phyloP scores from a whole-genome alignment of 345 rosid genomes.

The Euphorbia peplus region DNA sequence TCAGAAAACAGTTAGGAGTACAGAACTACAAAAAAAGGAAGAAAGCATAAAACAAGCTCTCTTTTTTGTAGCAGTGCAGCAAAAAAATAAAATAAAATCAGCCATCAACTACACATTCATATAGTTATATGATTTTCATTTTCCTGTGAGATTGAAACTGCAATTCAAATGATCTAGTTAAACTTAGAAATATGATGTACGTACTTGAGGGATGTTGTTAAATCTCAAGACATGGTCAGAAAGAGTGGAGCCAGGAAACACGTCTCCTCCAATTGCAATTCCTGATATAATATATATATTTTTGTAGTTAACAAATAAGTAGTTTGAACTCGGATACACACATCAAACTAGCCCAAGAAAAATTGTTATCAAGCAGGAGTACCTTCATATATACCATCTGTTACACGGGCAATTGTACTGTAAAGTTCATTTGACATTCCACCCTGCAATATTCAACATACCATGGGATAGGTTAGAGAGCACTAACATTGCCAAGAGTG shows the following conservation, averaged over 20 bases:
- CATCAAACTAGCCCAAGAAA: neutral
- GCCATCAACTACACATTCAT: neutral
- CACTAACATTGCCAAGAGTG: neutral
- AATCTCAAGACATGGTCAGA: constrained; percentile 91
- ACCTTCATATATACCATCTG: constrained; percentile 98
- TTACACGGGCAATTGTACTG: constrained; percentile 86
- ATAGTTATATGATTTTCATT: neutral
- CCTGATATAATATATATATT: constrained; percentile 45
- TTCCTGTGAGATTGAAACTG: neutral
- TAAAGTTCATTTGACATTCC: constrained; percentile 98
- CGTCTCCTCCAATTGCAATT: constrained; percentile 98
- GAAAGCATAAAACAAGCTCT: neutral
- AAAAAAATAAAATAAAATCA: neutral
- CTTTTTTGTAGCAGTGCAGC: neutral
- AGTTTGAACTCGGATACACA: constrained; percentile 4
- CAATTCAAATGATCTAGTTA: neutral
- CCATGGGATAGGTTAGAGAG: neutral
- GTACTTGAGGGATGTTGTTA: constrained; percentile 94
- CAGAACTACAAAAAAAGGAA: neutral
- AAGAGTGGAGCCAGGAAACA: constrained; percentile 92
- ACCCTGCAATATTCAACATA: constrained; percentile 47
- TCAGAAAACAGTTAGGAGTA: constrained; percentile 14
- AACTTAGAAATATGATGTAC: constrained; percentile 2
- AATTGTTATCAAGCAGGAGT: constrained; percentile 11
- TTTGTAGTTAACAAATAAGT: constrained; percentile 19